A percentile compares a stretch with the other conserved stretches of the same genome.
Conservation (phyloP, 306 rosid species). For the Elaeagnus macrophylla region DNA sequence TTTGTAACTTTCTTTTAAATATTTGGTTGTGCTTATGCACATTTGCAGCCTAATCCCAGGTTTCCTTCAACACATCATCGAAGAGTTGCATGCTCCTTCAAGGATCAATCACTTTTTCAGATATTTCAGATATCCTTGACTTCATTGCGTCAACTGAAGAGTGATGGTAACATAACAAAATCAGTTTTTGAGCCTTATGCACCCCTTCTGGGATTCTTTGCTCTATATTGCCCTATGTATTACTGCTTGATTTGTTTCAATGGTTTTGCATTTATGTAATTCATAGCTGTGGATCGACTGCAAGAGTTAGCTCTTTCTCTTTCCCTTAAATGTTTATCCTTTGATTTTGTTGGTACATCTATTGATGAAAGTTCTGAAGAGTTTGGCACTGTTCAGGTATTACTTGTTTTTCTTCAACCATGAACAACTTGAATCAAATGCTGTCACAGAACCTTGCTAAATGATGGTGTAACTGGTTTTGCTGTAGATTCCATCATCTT, state of each 20-base stretch:
- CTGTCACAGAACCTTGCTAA: slow-evolving; percentile 13
- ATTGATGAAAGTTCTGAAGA: slow-evolving; percentile 98
- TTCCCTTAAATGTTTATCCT: slow-evolving; percentile 82
- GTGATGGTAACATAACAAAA: slow-evolving; percentile 51
- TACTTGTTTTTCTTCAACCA: slow-evolving; percentile 8
- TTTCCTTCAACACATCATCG: slow-evolving; percentile 94
- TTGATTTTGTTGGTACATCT: slow-evolving; percentile 97
- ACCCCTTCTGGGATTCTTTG: slow-evolving; percentile 4
- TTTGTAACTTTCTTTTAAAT: too few relatives aligned
- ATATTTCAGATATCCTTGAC: slow-evolving; percentile 91
- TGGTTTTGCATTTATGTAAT: slow-evolving; percentile 22
- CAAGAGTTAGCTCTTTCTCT: slow-evolving; percentile 97
- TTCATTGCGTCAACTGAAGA: slow-evolving; percentile 79
- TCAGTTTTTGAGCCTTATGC: neutral
- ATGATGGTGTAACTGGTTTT: slow-evolving; percentile 20
- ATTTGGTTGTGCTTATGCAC: neutral
- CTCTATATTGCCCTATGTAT: neutral
- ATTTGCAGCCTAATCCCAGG: slow-evolving; percentile 75
- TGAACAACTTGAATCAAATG: slow-evolving; percentile 15
- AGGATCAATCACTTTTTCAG: slow-evolving; percentile 87
- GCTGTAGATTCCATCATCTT: slow-evolving; percentile 83
- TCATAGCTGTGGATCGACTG: slow-evolving; percentile 66
- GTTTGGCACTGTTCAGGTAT: slow-evolving; percentile 97
- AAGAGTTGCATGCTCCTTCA: slow-evolving; percentile 88
- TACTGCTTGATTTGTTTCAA: slow-evolving; percentile 6